Conservation (phyloP, 352 stramenopile genomes). For the Globisporangium nunn region DNA sequence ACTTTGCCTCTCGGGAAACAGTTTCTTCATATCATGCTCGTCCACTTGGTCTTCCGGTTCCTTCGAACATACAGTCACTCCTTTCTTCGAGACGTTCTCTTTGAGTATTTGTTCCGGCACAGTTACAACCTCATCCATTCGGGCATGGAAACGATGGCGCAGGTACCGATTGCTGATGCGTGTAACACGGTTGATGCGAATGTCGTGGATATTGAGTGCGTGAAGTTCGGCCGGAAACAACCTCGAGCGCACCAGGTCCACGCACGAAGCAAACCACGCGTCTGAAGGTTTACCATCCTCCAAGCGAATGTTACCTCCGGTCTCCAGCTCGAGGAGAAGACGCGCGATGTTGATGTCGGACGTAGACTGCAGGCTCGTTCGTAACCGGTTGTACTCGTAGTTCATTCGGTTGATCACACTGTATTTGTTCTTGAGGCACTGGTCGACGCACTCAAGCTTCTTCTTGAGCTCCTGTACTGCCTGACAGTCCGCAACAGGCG, state of each 20-base stretch:
- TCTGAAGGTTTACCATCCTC: constrained; percentile 81
- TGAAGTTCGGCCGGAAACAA: constrained; percentile 51
- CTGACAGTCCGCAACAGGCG: not conserved
- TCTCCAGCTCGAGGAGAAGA: constrained; percentile 86
- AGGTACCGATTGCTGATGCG: constrained; percentile 87
- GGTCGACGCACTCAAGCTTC: constrained; percentile 36
- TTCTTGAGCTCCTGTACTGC: constrained; percentile 19
- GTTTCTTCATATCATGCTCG: not conserved
- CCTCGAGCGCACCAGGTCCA: constrained; percentile 73
- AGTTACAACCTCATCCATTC: constrained; percentile 70
- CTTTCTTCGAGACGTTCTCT: constrained; percentile 78
- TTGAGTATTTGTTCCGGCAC: constrained; percentile 56
- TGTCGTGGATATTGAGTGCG: constrained; percentile 44
- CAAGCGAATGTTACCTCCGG: constrained; percentile 86
- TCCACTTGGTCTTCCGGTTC: constrained; percentile 13
- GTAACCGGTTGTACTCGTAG: constrained; percentile 49
- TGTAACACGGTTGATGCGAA: constrained; percentile 78
- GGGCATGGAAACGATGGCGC: constrained; percentile 78
- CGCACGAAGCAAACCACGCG: constrained; percentile 80
- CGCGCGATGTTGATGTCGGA: constrained; percentile 74
- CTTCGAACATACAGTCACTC: constrained; percentile 42
- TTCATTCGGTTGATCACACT: constrained; percentile 41
- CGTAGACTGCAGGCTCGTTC: constrained; percentile 30
- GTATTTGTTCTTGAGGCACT: constrained; percentile 34
- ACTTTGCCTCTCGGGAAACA: not conserved